Conservation (phyloP, 352 stramenopile genomes). For the Sclerospora graminicola region DNA sequence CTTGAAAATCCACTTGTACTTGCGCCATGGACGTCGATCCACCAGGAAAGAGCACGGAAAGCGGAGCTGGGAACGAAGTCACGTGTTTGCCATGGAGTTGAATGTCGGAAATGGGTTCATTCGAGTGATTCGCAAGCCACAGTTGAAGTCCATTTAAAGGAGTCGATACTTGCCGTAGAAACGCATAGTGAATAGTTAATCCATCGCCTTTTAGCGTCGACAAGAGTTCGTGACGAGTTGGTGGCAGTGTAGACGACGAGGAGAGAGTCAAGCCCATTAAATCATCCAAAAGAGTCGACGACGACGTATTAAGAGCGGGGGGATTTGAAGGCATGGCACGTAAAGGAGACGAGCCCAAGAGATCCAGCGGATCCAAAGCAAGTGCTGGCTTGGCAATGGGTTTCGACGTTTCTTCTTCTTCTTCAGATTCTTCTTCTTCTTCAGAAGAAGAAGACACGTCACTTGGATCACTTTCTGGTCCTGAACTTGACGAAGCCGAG, state of each 20-base stretch:
- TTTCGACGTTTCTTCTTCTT: too few species aligned
- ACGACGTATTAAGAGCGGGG: conserved; percentile 5
- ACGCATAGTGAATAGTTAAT: conserved; percentile 56
- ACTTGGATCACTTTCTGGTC: conserved; percentile 29
- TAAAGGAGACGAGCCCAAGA: conserved; percentile 27
- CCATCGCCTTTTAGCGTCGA: conserved; percentile 41
- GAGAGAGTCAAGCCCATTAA: conserved; percentile 57
- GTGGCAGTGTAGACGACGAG: conserved; percentile 20
- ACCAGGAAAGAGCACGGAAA: conserved; percentile 64
- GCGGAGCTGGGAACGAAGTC: conserved; percentile 72
- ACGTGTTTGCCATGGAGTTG: conserved; percentile 40
- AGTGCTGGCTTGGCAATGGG: conserved; percentile 25
- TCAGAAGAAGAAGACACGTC: conserved; percentile 42
- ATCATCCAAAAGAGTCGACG: conserved; percentile 34
- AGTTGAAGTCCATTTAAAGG: conserved; percentile 67
- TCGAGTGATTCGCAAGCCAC: conserved; percentile 59
- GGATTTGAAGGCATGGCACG: conserved; percentile 7
- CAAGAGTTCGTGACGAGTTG: conserved; percentile 37
- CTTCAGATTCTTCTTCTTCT: too few species aligned
- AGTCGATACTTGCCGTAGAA: conserved; percentile 48
- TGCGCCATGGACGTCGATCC: conserved; percentile 62
- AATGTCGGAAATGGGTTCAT: conserved; percentile 41
- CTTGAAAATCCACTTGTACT: conserved; percentile 77
- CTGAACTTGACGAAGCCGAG: conserved; percentile 30
- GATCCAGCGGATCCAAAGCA: conserved; percentile 39